Evolutionary conservation across 1,284 basidiomycete species (phyloP), one percentile per base, ranked within the genome.

Genomic region (Melampsora occidentalis): DNA sequence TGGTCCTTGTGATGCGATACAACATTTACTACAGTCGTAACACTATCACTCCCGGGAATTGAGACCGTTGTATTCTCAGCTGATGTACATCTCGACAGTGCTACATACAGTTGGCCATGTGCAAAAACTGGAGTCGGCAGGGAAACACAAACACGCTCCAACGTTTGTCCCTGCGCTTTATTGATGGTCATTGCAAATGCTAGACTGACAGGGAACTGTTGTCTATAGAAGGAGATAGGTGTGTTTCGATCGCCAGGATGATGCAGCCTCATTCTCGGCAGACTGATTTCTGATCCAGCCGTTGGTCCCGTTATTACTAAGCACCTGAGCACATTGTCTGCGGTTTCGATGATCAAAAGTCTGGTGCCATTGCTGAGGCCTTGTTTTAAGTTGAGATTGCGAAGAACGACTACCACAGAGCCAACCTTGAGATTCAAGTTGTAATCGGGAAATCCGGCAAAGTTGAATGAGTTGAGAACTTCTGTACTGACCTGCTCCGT

Each of bases 181-280:
- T 70, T 70, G 16, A 70, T 70, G 35, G 53, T 61, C 9, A 70
- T 28, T 10, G 51, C 53, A 61, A 61, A 70, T 1, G 69, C 31
- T n/a, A 61, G n/a, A 9, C 25, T 9, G 20, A 70, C 20, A 28
- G 57, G 69, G 20, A 70, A 61, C 39, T 70, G 57, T n/a, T 5
- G 61, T 42, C 53, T 18, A 16, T 31, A 39, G 20, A 70, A 61
- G 33, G 51, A n/a, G 9, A 70, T 35, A 2, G 28, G n/a, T 42
- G 28, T n/a, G 1, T 20, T 6, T 6, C 35, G 18, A 10, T 22
- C 16, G 1, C 31, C 69, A 20, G 48, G 14, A 25, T 59, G 57
- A 22, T 57, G 39, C 2, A 71, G n/a, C 0, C 10, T 33, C 9
- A 64, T 71, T 35, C 62, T 72, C 33, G 71, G 71, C 1, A 72